Base-by-base conservation (phyloP, 345 rosid genomes). In the Gossypium raimondii region DNA sequence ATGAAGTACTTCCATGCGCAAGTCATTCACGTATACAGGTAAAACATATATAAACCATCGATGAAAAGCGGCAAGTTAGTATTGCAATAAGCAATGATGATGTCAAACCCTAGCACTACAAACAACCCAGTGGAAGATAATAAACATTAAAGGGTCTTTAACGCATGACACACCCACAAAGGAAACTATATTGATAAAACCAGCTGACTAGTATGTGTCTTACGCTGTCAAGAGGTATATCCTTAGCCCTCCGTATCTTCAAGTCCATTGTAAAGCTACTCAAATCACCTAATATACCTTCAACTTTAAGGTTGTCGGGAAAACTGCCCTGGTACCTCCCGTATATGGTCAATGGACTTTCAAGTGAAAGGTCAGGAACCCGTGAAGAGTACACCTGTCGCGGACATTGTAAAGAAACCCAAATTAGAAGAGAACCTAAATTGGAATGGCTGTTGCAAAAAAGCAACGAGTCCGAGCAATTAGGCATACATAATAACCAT, bases 341-440 rank as follows among this genome's bases (percentile, higher is more conserved):
- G 62, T 74, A 81, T 41, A 90, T 48, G n/a, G 69, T 79, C 81
- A 82, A 77, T 16, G 86, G 84, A 57, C 81, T 75, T 74, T 80
- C 86, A 20, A 82, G 83, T 77, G 93, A 85, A 77, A 88, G 83
- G 80, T 90, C 92, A 43, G 90, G 87, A 69, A 85, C 69, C 50
- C 18, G 48, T 73, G 84, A 82, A 70, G 89, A 86, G 76, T 75
- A 81, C 66, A 82, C 67, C 94, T 90, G 76, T 50, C 13, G 53
- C 9, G 59, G 44, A 68, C 58, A 50, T 50, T 17, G 14, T 51
- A 68, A 51, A 68, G 59, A 50, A 50, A 68, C 24, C 7, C 16
- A 50, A 50, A 55, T 56, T 4, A 56, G 9, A 56, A 18, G 27
- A 20, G 5, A 1, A 51, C 8, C 56, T 14, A 14, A 16, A 51